Conservation (phyloP, 805 yeast genomes). For the Candida tallmaniae region DNA sequence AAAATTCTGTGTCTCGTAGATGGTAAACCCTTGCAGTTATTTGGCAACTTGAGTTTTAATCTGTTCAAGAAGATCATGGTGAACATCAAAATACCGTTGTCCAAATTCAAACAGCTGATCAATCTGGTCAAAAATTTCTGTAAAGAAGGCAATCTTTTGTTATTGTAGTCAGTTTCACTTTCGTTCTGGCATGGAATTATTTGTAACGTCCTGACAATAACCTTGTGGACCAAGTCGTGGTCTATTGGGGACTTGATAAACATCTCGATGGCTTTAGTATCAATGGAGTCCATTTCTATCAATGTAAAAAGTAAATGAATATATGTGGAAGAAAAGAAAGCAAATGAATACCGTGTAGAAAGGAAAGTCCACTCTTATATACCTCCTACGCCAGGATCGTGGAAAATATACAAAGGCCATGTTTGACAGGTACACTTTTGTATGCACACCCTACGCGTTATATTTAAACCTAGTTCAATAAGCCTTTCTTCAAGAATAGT, state of each 20-base stretch:
- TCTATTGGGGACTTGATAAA: constrained; percentile 46
- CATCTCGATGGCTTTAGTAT: constrained; percentile 39
- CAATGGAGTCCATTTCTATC: constrained; percentile 20
- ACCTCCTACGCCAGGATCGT: too few relatives aligned
- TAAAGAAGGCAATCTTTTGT: constrained; percentile 56
- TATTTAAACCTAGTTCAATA: too few relatives aligned
- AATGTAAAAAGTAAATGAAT: too few relatives aligned
- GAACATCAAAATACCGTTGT: constrained; percentile 72
- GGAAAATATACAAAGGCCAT: too few relatives aligned
- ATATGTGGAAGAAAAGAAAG: too few relatives aligned
- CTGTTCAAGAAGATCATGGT: constrained; percentile 65
- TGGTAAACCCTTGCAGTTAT: constrained; percentile 70
- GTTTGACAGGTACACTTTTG: too few relatives aligned
- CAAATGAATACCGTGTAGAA: too few relatives aligned
- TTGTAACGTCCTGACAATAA: constrained; percentile 62
- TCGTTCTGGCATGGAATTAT: constrained; percentile 57
- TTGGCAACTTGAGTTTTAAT: constrained; percentile 57
- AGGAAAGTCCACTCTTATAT: too few relatives aligned
- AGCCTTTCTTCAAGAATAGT: too few relatives aligned
- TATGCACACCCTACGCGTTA: too few relatives aligned
- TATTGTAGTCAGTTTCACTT: constrained; percentile 16
- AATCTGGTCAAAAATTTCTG: constrained; percentile 69
- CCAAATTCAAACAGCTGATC: constrained; percentile 73
- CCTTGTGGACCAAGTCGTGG: constrained; percentile 67
- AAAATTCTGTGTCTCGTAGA: constrained; percentile 78